Evolutionary conservation across 2,329 filamentous ascomycete species (phyloP), one percentile per base, ranked within the genome.

Genomic region (Botryosphaeria dothidea): DNA sequence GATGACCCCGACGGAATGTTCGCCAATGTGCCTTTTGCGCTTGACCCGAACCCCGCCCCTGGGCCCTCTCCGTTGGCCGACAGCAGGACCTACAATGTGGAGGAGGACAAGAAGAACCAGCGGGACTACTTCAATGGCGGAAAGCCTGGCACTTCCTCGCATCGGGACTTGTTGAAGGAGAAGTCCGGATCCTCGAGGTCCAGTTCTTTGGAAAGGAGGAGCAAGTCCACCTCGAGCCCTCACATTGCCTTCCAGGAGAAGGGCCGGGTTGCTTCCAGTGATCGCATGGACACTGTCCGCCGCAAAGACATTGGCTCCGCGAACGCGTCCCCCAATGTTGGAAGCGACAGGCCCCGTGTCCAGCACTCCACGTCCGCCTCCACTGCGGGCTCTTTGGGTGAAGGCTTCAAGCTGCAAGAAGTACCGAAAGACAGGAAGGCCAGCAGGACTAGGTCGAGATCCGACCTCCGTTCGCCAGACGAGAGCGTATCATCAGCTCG

Each of bases 161-260:
- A 78, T 34, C 73, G 79, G 66, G 80, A 82, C 25, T 70, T 72
- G 34, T 68, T 80, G 57, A 78, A 78, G 66, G 79, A 81, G 58
- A 74, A 75, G 19, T 66, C 73, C 19, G 66, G 69, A 19, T 77
- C 77, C 19, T 81, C 81, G 13, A 74, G 81, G 52, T 82, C 81
- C 17, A 77, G 75, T 4, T 84, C 81, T 3, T 76, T 77, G 17
- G 81, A 83, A 68, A 75, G 80, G 36, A 62, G 65, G n/a, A 56
- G 64, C 11, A 71, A 71, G 38, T 70, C 79, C 73, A 66, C 88
- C 2, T 65, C 63, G 5, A 93, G 92, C 17, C 92, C 93, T n/a
- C 93, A 97, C 72, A 96, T 96, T 71, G 91, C 92, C 23, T 96
- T 93, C 74, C 92, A 96, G 75, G 92, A 96, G 72, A 95, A 93